Evolutionary conservation across 345 rosid species (phyloP).

Genomic region (Gossypium australe): DNA sequence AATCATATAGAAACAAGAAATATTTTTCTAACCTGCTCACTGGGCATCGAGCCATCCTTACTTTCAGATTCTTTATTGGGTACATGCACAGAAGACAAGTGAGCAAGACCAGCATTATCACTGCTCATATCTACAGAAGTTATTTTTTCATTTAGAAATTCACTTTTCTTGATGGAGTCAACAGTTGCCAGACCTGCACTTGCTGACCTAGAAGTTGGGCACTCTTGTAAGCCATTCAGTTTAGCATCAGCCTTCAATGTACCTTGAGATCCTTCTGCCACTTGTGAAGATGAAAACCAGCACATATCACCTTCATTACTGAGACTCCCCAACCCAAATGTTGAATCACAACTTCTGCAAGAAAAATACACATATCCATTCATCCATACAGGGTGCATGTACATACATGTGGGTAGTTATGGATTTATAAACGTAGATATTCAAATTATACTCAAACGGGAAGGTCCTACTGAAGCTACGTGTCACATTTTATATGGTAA

Average conservation of each 20-base stretch:
- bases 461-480: not conserved
- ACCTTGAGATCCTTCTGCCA: constrained; percentile 46
- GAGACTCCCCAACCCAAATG: constrained; percentile 65
- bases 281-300: constrained; percentile 64
- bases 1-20: not conserved
- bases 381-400: no score
- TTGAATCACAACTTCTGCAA: constrained; percentile 62
- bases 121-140: constrained; percentile 21
- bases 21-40: constrained; percentile 45
- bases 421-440: not conserved
- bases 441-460: not conserved
- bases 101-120: constrained; percentile 28
- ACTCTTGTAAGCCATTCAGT: constrained; percentile 31
- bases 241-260: constrained; percentile 38
- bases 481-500: not conserved
- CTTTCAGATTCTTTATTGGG: constrained; percentile 34
- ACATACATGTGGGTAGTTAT: not conserved
- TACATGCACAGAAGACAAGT: constrained; percentile 19
- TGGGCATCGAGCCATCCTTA: constrained; percentile 29
- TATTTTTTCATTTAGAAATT: constrained; percentile 25
- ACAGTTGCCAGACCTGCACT: constrained; percentile 27
- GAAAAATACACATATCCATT: not conserved
- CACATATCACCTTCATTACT: constrained; percentile 54
- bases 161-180: constrained; percentile 31
- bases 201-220: constrained; percentile 32